Evolutionary conservation across 75 land plant species (phyloP), one percentile per base, ranked within the genome.

Genomic region (Sequoiadendron giganteum): DNA sequence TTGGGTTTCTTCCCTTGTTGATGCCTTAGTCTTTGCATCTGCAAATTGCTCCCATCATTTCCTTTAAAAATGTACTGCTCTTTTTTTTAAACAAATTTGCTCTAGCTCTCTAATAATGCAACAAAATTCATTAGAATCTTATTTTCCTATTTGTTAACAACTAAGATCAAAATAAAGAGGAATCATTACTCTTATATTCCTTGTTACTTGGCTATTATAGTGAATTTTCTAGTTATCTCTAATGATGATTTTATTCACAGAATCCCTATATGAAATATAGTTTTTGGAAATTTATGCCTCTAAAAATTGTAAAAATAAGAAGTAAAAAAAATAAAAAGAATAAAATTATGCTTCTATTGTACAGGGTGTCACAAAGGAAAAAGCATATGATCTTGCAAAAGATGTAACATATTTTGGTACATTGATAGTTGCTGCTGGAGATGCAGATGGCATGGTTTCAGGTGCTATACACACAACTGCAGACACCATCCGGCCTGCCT

Each of bases 401-500:
- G 93, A 92, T 90, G 88, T 85, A 10, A 92, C 85, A 36, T 90
- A 90, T 54, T 90, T 92, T 56, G 93, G 93, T 21, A 90, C 93
- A 18, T 88, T 89, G 49, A 92, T 92, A 91, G 88, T 92, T 52
- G 91, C 90, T 88, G 87, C 85, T 90, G 93, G 90, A 52, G 93
- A 92, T 90, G 91, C 93, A 68, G 91, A 92, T 85, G 93, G 93
- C 10, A 92, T 92, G 93, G 93, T 92, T 47, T 92, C 91, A 80
- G 91, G 91, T 86, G 93, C 91, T 49, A 76, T 92, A 45, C 90
- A 92, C 85, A 92, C 91, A 45, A 92, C 91, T 54, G 93, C 93
- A 34, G 88, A 90, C 56, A 92, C 93, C 18, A 91, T 90, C 88
- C 93, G 91, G 84, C 93, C 93, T 86, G 93, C 91, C 78, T 87